Conservation (phyloP, 345 rosid species). For the Toxicodendron radicans region DNA sequence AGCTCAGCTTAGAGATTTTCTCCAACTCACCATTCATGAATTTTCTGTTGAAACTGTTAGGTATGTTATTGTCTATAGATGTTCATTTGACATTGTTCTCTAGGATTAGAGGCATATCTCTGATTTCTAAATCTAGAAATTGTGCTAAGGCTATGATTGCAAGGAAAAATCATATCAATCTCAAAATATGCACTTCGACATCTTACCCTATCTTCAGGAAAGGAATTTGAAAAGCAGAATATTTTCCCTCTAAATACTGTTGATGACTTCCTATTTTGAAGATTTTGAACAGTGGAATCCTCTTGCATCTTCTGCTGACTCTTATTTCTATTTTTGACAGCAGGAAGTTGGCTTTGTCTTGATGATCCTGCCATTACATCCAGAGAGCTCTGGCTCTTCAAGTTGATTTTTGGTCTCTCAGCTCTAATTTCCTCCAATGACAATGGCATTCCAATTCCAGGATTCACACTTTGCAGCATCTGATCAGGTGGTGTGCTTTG, state of each 20-base stretch:
- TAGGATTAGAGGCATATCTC: neutral
- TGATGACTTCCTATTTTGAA: slow-evolving; percentile 36
- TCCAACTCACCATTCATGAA: neutral
- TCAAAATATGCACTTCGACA: slow-evolving; percentile 14
- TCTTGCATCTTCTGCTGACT: slow-evolving; percentile 35
- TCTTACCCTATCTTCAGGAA: slow-evolving; percentile 87
- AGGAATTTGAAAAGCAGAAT: slow-evolving; percentile 71
- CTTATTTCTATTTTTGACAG: slow-evolving; percentile 33
- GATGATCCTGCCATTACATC: slow-evolving; percentile 35
- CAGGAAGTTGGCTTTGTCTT: slow-evolving; percentile 31
- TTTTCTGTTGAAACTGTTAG: neutral
- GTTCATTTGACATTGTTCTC: neutral
- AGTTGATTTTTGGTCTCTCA: slow-evolving; percentile 34
- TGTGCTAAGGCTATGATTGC: slow-evolving; percentile 7
- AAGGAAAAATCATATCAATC: neutral
- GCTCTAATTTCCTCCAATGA: slow-evolving; percentile 37
- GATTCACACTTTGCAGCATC: slow-evolving; percentile 28
- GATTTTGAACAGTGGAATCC: slow-evolving; percentile 34
- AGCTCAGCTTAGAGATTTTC: neutral
- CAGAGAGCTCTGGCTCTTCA: slow-evolving; percentile 19
- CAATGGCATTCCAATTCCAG: slow-evolving; percentile 33
- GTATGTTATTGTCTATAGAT: neutral
- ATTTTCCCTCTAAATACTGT: slow-evolving; percentile 67
- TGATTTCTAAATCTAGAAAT: neutral
- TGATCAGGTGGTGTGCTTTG: slow-evolving; percentile 35